phyloP scores from a whole-genome alignment of 768 basidiomycete genomes.

The Gautieria morchelliformis region DNA sequence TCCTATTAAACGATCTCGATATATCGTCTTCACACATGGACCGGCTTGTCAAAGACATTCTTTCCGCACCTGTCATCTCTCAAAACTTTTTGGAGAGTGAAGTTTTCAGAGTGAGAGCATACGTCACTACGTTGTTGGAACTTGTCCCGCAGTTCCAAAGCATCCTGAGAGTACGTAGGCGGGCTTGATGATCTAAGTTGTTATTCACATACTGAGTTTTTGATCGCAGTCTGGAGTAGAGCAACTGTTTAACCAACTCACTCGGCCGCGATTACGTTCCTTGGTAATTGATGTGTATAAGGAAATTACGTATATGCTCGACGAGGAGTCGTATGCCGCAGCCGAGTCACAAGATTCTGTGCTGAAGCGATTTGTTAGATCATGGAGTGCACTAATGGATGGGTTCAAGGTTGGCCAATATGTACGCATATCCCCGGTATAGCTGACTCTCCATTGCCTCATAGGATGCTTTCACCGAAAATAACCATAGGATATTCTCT shows the following conservation, averaged over 20 bases:
- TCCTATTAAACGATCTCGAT: conserved; percentile 89
- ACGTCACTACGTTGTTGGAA: conserved; percentile 41
- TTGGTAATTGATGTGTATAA: conserved; percentile 84
- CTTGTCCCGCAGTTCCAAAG: conserved; percentile 58
- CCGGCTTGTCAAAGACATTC: conserved; percentile 60
- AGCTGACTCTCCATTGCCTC: neutral
- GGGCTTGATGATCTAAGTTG: neutral
- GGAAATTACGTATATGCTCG: conserved; percentile 79
- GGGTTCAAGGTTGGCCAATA: conserved; percentile 64
- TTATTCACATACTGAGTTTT: neutral
- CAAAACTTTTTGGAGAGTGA: conserved; percentile 64
- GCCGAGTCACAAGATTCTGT: conserved; percentile 83
- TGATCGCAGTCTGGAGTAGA: conserved; percentile 66
- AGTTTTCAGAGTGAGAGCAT: conserved; percentile 36
- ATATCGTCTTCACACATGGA: conserved; percentile 85
- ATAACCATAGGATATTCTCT: conserved; percentile 82
- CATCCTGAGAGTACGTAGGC: conserved; percentile 52
- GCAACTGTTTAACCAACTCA: conserved; percentile 90
- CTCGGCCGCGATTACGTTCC: conserved; percentile 78
- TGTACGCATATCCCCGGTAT: neutral
- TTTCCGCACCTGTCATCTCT: conserved; percentile 39
- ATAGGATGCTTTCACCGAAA: conserved; percentile 81
- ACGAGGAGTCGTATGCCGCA: conserved; percentile 76
- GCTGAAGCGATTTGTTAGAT: conserved; percentile 80
- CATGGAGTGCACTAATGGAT: conserved; percentile 80